Conservation (phyloP, 352 stramenopile species). For the Pythium myriotylum region DNA sequence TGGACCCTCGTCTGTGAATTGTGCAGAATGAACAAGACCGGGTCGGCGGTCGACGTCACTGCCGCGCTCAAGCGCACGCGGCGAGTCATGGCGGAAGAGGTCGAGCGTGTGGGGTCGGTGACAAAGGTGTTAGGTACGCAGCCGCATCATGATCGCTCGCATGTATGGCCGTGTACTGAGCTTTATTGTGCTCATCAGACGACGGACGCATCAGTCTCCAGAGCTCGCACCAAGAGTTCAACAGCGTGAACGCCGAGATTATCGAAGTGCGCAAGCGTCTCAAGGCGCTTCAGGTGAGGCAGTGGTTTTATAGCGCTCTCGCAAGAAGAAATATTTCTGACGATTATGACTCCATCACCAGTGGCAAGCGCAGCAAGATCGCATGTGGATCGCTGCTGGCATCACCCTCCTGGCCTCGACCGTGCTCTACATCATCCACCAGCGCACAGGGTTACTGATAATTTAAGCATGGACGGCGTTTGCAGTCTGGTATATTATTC, state of each 20-base stretch:
- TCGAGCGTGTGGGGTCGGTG: conserved; percentile 66
- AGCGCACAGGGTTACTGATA: conserved; percentile 70
- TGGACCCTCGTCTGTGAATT: too few relatives aligned
- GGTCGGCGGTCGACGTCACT: conserved; percentile 60
- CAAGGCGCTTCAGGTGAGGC: conserved; percentile 45
- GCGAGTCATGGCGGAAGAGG: conserved; percentile 72
- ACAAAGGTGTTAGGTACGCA: conserved; percentile 56
- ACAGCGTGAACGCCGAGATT: conserved; percentile 59
- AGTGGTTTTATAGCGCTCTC: too few relatives aligned
- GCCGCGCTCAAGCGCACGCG: conserved; percentile 65
- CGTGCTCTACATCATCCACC: conserved; percentile 74
- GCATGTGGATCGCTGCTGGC: conserved; percentile 77
- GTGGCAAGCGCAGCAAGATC: conserved; percentile 78
- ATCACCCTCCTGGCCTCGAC: conserved; percentile 62
- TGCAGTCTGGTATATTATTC: conserved; percentile 10
- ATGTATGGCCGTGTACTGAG: neutral
- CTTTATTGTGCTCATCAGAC: conserved; percentile 26
- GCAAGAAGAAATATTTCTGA: too few relatives aligned
- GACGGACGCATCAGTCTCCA: conserved; percentile 57
- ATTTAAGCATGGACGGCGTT: conserved; percentile 36
- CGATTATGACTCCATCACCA: too few relatives aligned
- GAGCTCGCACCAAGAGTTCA: conserved; percentile 67
- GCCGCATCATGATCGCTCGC: too few relatives aligned
- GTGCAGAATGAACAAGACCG: conserved; percentile 23
- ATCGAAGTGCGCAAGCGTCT: conserved; percentile 56